Evolutionary conservation across 2,329 filamentous ascomycete genomes (phyloP).

Genomic region (Trichoderma simmonsii): DNA sequence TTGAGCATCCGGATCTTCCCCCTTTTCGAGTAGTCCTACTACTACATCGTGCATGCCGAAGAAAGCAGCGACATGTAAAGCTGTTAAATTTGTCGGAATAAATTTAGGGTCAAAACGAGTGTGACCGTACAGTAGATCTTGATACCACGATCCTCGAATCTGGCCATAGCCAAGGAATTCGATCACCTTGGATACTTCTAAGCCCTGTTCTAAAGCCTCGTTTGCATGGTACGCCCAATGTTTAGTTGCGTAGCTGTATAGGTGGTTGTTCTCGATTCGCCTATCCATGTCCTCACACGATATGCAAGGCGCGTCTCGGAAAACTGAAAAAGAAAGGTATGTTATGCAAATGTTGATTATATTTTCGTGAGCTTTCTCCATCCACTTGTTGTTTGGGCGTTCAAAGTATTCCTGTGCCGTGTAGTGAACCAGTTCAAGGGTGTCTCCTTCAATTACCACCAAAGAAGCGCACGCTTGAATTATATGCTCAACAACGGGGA

Average conservation of each 20-base stretch:
- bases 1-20: not conserved
- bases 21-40: not conserved
- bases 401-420: conserved; percentile 46
- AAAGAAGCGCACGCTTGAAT: conserved; percentile 41
- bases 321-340: conserved; percentile 36
- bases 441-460: conserved; percentile 38
- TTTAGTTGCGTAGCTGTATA: not conserved
- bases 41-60: not conserved
- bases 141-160: not conserved
- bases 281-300: too few relatives aligned
- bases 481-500: conserved; percentile 33
- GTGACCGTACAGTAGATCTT: not conserved
- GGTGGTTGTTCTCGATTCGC: not conserved
- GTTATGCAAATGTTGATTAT: conserved; percentile 35
- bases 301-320: too few relatives aligned
- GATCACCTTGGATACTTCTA: not conserved
- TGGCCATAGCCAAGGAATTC: not conserved
- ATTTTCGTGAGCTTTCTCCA: conserved; percentile 29
- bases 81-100: not conserved
- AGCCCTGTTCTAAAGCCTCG: not conserved
- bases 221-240: not conserved
- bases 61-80: not conserved
- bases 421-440: conserved; percentile 44
- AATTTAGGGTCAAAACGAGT: not conserved
- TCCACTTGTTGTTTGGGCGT: conserved; percentile 32